Base-by-base conservation (phyloP, 495 filamentous ascomycete species). In the Daldinia vernicosa region DNA sequence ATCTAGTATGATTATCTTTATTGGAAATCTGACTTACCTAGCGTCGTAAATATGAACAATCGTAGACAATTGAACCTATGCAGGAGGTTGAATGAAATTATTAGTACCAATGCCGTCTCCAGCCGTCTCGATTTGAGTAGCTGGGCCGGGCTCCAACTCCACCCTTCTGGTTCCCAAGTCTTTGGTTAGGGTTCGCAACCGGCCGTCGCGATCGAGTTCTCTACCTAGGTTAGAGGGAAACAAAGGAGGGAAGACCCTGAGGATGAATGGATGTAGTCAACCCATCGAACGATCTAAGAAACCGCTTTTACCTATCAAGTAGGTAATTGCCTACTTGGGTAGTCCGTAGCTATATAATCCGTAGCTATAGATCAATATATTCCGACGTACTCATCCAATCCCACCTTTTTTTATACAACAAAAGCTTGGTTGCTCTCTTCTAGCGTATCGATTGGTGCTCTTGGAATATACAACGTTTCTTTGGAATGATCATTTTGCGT, bases 141-240 rank as follows among this genome's bases (percentile, higher is more conserved):
- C 51, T 50, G 12, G 52, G 35, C 19, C 56, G 27, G 53, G 43
- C 63, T 26, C 53, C n/a, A 58, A 60, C 65, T 66, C 62, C 70
- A 69, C 66, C 56, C 27, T 58, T 63, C 26, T 33, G 40, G 22
- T 54, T 69, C 52, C 70, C 62, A 73, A 69, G 32, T 37, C 39
- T 62, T 17, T 69, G 66, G 66, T 73, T 73, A 63, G 52, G 66
- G 70, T 69, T 73, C 50, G 28, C 66, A 51, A 57, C 66, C 66
- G 43, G 62, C 56, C 62, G 65, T 56, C 22, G 55, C 61, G n/a
- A 37, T 54, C 40, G 55, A 59, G 60, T 58, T 17, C 37, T 24
- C 43, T 47, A 47, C 15, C 43, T 47, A 47, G 43, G 3, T 9
- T 60, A 27, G 11, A 3, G 43, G 9, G 45, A 54, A 64, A 51